Percentiles rank a stretch among this genome's conserved stretches.
These are phyloP conservation scores for Cryptomeria japonica DNA, from an alignment of 75 land plant species.

Conservation along the genomic window DNA sequence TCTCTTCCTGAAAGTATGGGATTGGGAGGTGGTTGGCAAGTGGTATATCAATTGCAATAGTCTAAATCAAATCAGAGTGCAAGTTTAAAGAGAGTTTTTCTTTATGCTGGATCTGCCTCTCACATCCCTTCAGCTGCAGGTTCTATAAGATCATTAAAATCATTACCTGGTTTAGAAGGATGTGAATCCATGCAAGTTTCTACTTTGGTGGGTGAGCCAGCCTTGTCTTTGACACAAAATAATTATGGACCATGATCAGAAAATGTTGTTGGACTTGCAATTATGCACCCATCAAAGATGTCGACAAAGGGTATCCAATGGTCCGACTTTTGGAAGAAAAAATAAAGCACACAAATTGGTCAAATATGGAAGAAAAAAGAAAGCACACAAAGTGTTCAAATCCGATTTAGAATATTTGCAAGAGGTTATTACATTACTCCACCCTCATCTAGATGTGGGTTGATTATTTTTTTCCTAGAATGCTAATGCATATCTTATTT, in stretches of 20 bases:
- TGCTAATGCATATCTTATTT: too few species aligned
- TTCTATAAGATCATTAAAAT: constrained; percentile 9
- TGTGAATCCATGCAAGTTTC: constrained; percentile 25
- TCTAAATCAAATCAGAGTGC: constrained; percentile 28
- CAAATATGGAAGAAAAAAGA: too few species aligned
- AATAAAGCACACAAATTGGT: too few species aligned
- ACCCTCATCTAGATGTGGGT: too few species aligned
- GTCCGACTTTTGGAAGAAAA: constrained; percentile 28
- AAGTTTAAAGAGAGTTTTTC: constrained; percentile 40
- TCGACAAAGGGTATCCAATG: constrained; percentile 20
- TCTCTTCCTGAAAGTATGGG: constrained; percentile 29
- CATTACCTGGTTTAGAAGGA: background rate
- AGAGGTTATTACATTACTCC: too few species aligned
- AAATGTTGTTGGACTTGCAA: constrained; percentile 22
- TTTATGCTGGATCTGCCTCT: constrained; percentile 17
- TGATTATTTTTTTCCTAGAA: too few species aligned
- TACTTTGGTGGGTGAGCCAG: constrained; percentile 28
- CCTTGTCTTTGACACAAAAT: constrained; percentile 5
- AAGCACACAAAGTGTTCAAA: too few species aligned
- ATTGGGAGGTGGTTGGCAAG: constrained; percentile 56
- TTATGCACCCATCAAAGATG: constrained; percentile 27
- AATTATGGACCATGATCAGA: background rate
- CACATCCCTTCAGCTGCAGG: background rate
- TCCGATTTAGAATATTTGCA: too few species aligned
- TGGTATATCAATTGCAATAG: constrained; percentile 44